Evolutionary conservation across 169 alveolate species (phyloP).

Genomic region (Amoebophrya sp.): DNA sequence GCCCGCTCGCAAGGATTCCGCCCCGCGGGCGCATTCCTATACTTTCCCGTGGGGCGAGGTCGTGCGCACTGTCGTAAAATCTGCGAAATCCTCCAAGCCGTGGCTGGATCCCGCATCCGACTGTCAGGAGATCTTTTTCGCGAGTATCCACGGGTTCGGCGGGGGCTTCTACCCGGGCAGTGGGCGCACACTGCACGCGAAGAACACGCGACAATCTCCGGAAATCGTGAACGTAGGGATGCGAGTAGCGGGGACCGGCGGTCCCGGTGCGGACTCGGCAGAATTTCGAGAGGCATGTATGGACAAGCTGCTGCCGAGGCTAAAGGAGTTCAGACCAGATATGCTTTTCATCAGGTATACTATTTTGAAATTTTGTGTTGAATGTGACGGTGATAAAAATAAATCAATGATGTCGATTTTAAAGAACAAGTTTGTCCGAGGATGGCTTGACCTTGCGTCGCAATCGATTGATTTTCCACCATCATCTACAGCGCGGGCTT

Average conservation of each 20-base stretch:
- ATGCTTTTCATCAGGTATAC: slow-evolving; percentile 22
- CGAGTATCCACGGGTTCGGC: slow-evolving; percentile 59
- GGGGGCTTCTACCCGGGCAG: slow-evolving; percentile 66
- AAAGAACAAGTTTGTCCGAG: too few species aligned
- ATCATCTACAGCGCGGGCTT: slow-evolving; percentile 97
- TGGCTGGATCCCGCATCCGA: slow-evolving; percentile 40
- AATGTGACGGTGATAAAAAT: too few species aligned
- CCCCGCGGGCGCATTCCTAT: too few species aligned
- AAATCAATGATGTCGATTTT: too few species aligned
- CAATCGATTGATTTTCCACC: slow-evolving; percentile 22
- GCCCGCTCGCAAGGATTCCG: too few species aligned
- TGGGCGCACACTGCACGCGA: slow-evolving; percentile 34
- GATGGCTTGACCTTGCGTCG: too few species aligned
- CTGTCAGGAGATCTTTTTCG: slow-evolving; percentile 54
- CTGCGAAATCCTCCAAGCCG: background rate
- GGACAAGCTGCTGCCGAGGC: slow-evolving; percentile 4
- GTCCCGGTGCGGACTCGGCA: background rate
- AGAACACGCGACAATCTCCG: background rate
- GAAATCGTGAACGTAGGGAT: background rate
- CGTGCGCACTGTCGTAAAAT: too few species aligned
- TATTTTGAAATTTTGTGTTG: background rate
- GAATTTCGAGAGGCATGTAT: background rate
- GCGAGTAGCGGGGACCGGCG: background rate
- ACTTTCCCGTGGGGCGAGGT: too few species aligned
- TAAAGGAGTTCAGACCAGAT: slow-evolving; percentile 27